Percentiles rank a stretch among this genome's conserved stretches.
Evolutionary conservation across 2,329 filamentous ascomycete genomes (phyloP).

Genomic region (Apiospora marii): DNA sequence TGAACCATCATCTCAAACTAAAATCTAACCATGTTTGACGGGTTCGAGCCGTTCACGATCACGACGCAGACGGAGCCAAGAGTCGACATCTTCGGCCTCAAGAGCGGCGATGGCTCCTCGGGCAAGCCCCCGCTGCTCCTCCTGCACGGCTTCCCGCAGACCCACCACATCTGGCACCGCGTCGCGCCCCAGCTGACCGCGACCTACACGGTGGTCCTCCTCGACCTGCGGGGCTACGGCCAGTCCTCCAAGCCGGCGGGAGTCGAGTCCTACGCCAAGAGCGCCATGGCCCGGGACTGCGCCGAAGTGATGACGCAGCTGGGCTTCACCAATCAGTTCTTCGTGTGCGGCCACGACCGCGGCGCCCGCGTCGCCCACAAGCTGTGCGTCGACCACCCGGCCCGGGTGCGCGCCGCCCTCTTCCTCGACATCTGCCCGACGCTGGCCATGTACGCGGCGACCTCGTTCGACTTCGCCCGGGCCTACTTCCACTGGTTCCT

Average conservation of each 20-base stretch:
- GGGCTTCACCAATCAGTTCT: constrained; percentile 49
- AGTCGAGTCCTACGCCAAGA: constrained; percentile 53
- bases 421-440: constrained; percentile 64
- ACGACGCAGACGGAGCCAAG: constrained; percentile 44
- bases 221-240: constrained; percentile 62
- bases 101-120: constrained; percentile 40
- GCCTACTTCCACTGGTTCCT: constrained; percentile 68
- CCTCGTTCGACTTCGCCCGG: constrained; percentile 51
- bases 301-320: constrained; percentile 54
- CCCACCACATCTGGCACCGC: constrained; percentile 59
- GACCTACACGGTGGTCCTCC: constrained; percentile 51
- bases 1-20: not conserved
- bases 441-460: constrained; percentile 58
- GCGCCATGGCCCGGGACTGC: constrained; percentile 57
- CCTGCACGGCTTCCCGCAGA: constrained; percentile 62
- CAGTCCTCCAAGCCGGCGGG: constrained; percentile 53
- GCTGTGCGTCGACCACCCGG: constrained; percentile 55
- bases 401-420: constrained; percentile 50
- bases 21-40: constrained; percentile 47
- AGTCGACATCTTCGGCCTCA: constrained; percentile 54
- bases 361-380: constrained; percentile 64
- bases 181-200: constrained; percentile 49
- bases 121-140: constrained; percentile 52
- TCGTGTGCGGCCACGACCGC: constrained; percentile 63
- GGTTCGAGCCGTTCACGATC: constrained; percentile 48